Evolutionary conservation across 495 filamentous ascomycete species (phyloP).

Genomic region (Penicillium canariense): DNA sequence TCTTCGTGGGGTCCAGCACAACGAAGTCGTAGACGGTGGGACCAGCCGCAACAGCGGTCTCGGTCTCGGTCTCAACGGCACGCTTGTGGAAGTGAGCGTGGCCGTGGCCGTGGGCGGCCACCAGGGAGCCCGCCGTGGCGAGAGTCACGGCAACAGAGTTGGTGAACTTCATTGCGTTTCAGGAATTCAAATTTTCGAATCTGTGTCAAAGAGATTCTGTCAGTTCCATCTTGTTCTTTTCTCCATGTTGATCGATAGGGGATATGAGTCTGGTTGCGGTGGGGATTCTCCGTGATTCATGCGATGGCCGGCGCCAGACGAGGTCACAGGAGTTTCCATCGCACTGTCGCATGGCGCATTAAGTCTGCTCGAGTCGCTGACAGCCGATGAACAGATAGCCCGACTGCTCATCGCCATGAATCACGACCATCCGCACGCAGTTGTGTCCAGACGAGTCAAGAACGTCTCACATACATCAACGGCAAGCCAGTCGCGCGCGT

Average conservation of each 20-base stretch:
- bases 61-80: constrained; percentile 30
- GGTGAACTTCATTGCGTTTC: constrained; percentile 42
- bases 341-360: background rate
- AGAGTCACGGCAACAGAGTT: constrained; percentile 44
- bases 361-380: background rate
- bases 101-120: constrained; percentile 44
- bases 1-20: constrained; percentile 28
- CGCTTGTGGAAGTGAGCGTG: constrained; percentile 46
- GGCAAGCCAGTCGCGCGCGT: constrained; percentile 35
- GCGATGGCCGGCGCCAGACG: background rate
- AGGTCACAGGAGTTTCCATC: background rate
- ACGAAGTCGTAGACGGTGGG: constrained; percentile 60
- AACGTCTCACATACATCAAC: constrained; percentile 34
- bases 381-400: background rate
- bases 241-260: background rate
- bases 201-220: constrained; percentile 1
- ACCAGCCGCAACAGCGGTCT: constrained; percentile 50
- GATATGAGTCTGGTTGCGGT: background rate
- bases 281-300: background rate
- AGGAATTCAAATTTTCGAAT: constrained; percentile 7
- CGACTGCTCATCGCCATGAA: background rate
- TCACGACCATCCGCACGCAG: background rate
- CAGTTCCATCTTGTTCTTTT: background rate
- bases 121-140: constrained; percentile 47
- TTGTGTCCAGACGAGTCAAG: background rate